Percentiles rank a stretch among this genome's conserved stretches.
Conservation (phyloP, 2,329 filamentous ascomycete genomes). For the Elsinoe fawcettii region DNA sequence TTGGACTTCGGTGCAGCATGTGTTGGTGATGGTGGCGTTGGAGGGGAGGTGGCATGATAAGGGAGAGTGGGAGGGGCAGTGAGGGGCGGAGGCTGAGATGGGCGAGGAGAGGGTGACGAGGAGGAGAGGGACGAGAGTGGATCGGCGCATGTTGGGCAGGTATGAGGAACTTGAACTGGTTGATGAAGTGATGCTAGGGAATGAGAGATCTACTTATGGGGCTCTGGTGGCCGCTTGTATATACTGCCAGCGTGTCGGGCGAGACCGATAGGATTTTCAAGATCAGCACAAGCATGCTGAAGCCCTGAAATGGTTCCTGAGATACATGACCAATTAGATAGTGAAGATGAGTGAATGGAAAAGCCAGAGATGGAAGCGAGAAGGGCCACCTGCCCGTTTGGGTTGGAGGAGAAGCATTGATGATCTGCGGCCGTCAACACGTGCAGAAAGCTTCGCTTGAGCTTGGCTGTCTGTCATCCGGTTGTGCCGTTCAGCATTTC, state of each 20-base stretch:
- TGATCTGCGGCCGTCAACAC: slow-evolving; percentile 6
- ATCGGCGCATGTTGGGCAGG: background rate
- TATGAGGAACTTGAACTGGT: background rate
- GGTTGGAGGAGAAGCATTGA: slow-evolving; percentile 8
- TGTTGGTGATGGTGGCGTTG: slow-evolving; percentile 41
- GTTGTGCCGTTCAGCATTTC: background rate
- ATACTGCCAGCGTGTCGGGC: background rate
- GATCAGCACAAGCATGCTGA: slow-evolving; percentile 6
- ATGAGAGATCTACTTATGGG: background rate
- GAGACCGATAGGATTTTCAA: slow-evolving; percentile 4
- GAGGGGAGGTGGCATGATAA: slow-evolving; percentile 16
- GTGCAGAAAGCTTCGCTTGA: slow-evolving; percentile 11
- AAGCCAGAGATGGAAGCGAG: background rate
- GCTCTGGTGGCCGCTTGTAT: background rate
- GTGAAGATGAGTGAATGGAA: background rate
- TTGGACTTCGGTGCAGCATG: slow-evolving; percentile 64
- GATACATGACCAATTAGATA: background rate
- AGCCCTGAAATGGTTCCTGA: slow-evolving; percentile 12
- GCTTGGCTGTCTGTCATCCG: slow-evolving; percentile 1
- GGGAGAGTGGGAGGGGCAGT: slow-evolving; percentile 1
- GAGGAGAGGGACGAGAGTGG: background rate
- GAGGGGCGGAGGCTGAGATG: background rate
- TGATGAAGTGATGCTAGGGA: background rate
- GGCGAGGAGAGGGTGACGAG: background rate
- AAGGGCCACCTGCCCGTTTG: slow-evolving; percentile 7